Evolutionary conservation across 2,329 filamentous ascomycete genomes (phyloP).

Genomic region (Geosmithia morbida): DNA sequence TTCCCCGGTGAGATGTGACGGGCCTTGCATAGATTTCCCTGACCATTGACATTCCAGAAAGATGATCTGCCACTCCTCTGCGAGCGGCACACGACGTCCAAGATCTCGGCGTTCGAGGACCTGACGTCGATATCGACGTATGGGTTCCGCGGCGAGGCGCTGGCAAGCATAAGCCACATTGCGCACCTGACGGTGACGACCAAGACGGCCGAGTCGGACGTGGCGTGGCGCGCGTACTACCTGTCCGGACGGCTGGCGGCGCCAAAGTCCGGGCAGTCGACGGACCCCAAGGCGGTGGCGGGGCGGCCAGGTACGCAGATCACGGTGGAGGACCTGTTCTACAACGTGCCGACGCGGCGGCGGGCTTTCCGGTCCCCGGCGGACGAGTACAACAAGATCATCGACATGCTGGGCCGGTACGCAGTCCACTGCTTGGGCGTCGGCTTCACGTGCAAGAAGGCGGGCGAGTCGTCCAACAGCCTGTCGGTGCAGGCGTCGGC

Average conservation of each 20-base stretch:
- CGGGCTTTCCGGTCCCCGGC: slow-evolving; percentile 81
- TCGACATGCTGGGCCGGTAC: slow-evolving; percentile 88
- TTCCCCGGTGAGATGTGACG: too few species aligned
- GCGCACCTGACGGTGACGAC: slow-evolving; percentile 92
- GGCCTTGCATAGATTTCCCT: too few species aligned
- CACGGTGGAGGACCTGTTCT: slow-evolving; percentile 92
- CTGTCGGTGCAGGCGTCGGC: slow-evolving; percentile 66
- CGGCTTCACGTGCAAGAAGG: slow-evolving; percentile 92
- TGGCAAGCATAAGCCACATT: slow-evolving; percentile 97
- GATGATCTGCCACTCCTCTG: slow-evolving; percentile 87
- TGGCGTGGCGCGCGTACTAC: slow-evolving; percentile 85
- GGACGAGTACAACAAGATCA: slow-evolving; percentile 95
- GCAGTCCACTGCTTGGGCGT: slow-evolving; percentile 86
- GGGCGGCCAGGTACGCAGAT: slow-evolving; percentile 88
- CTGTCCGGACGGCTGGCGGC: slow-evolving; percentile 68
- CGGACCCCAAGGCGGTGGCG: slow-evolving; percentile 77
- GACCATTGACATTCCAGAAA: slow-evolving; percentile 43
- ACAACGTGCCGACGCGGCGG: slow-evolving; percentile 81
- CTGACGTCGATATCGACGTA: slow-evolving; percentile 83
- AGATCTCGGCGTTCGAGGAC: slow-evolving; percentile 87
- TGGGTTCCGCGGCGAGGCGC: slow-evolving; percentile 90
- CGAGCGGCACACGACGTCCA: slow-evolving; percentile 93
- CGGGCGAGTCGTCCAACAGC: slow-evolving; percentile 72
- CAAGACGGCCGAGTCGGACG: slow-evolving; percentile 73
- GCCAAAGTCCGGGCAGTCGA: slow-evolving; percentile 72